These are phyloP conservation scores for Oryza meridionalis DNA, from an alignment of 176 grass and related monocot genomes.

Conservation along the genomic window DNA sequence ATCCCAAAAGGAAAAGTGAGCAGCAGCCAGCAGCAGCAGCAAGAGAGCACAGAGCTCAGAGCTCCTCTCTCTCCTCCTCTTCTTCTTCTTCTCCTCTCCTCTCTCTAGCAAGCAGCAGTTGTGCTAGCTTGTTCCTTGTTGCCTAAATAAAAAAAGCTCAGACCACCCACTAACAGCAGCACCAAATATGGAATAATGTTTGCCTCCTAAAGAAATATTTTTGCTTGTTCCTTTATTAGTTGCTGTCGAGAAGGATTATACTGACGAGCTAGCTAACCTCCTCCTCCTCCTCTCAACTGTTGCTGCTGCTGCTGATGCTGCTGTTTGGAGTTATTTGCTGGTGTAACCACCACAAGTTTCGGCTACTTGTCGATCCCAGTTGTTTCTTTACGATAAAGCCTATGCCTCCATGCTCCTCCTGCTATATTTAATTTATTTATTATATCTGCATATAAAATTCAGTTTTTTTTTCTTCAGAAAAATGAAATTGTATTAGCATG, in stretches of 20 bases:
- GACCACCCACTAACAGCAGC: constrained; percentile 57
- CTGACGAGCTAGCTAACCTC: constrained; percentile 6
- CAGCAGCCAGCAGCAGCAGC: not conserved
- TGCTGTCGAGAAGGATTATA: constrained; percentile 55
- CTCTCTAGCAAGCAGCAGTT: not conserved
- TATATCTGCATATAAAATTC: not conserved
- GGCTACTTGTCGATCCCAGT: constrained; percentile 36
- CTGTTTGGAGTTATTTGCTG: constrained; percentile 60
- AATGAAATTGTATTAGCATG: not conserved
- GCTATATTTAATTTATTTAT: not conserved
- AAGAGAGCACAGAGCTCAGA: not conserved
- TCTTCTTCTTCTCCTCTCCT: not conserved
- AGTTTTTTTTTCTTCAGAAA: not conserved
- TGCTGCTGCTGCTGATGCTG: constrained; percentile 23
- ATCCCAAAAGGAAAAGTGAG: constrained; percentile 49
- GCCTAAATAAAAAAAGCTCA: constrained; percentile 29
- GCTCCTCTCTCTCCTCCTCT: not conserved
- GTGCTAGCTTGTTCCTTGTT: constrained; percentile 1
- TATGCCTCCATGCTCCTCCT: constrained; percentile 20
- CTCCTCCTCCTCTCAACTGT: constrained; percentile 28
- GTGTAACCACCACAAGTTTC: constrained; percentile 56
- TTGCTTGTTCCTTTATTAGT: constrained; percentile 18
- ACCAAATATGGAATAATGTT: constrained; percentile 56
- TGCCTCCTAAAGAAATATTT: constrained; percentile 37
- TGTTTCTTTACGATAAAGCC: constrained; percentile 59